These are phyloP conservation scores for Micromonas commoda DNA, from an alignment of 139 green algal species.

Conservation along the genomic window DNA sequence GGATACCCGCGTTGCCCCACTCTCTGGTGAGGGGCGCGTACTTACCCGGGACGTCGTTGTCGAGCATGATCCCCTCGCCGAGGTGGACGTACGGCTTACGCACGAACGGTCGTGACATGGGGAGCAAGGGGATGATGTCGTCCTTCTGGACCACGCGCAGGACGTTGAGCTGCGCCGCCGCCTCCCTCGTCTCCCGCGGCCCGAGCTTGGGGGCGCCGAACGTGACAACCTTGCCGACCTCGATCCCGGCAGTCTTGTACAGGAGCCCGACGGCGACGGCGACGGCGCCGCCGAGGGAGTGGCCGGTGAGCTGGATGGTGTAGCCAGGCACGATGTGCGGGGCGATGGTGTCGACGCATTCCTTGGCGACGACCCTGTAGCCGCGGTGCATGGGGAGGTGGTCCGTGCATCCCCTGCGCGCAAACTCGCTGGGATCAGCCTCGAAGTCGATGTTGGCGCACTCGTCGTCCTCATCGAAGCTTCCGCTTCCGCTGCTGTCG, in stretches of 20 bases:
- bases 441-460: neutral
- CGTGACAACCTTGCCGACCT: constrained; percentile 18
- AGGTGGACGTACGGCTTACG: constrained; percentile 1
- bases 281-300: constrained; percentile 14
- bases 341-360: neutral
- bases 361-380: constrained; percentile 13
- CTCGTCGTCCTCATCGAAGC: neutral
- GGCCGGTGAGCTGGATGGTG: constrained; percentile 6
- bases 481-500: neutral
- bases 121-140: constrained; percentile 24
- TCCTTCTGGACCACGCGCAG: constrained; percentile 25
- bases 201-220: constrained; percentile 25
- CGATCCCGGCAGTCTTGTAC: neutral
- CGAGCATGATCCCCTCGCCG: constrained; percentile 8
- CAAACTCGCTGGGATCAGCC: neutral
- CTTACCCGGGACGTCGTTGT: constrained; percentile 7
- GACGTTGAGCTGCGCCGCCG: constrained; percentile 1
- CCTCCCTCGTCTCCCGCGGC: constrained; percentile 10
- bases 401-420: neutral
- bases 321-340: constrained; percentile 1
- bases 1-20: constrained; percentile 6
- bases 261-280: constrained; percentile 14
- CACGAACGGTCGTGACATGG: constrained; percentile 24
- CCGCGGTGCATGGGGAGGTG: constrained; percentile 23
- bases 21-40: constrained; percentile 3